Evolutionary conservation across 2,329 filamentous ascomycete genomes (phyloP).

Genomic region (Exutisphaerella laricina): DNA sequence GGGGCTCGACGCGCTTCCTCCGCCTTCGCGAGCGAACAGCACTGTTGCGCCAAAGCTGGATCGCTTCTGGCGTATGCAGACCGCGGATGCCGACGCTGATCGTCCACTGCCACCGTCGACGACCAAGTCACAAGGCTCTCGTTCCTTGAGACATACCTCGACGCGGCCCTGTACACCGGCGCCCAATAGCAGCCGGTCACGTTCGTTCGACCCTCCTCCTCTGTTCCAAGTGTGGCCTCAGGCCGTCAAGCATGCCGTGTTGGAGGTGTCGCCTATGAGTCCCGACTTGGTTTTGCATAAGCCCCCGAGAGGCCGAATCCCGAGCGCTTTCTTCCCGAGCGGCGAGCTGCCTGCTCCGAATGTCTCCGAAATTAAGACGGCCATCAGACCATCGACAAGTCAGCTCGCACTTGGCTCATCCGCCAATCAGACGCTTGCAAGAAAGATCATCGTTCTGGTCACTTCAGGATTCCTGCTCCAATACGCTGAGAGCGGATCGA

Average conservation of each 20-base stretch:
- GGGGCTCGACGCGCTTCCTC: conserved; percentile 28
- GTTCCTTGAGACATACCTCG: conserved; percentile 3
- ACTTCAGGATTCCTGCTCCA: conserved; percentile 69
- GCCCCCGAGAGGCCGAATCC: conserved; percentile 14
- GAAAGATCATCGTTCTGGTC: conserved; percentile 67
- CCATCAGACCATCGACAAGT: conserved; percentile 15
- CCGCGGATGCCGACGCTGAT: conserved; percentile 4
- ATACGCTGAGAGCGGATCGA: conserved; percentile 64
- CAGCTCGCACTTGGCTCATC: conserved; percentile 13
- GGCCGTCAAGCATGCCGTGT: conserved; percentile 66
- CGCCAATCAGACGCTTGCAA: conserved; percentile 49
- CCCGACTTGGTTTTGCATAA: conserved; percentile 50
- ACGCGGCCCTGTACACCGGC: conserved; percentile 10
- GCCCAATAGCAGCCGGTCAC: conserved; percentile 10
- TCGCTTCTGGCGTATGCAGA: conserved; percentile 8
- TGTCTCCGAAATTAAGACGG: conserved; percentile 12
- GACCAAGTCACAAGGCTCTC: conserved; percentile 12
- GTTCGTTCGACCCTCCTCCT: conserved; percentile 53
- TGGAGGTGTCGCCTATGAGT: conserved; percentile 62
- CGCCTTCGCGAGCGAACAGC: conserved; percentile 11
- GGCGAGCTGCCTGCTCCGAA: conserved; percentile 12
- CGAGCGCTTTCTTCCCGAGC: conserved; percentile 6
- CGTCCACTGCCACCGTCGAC: conserved; percentile 14
- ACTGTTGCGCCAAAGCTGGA: conserved; percentile 7
- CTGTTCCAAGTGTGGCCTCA: conserved; percentile 85